Evolutionary conservation across 2,329 filamentous ascomycete species (phyloP), one percentile per base, ranked within the genome.

Genomic region (Apiospora sp.): DNA sequence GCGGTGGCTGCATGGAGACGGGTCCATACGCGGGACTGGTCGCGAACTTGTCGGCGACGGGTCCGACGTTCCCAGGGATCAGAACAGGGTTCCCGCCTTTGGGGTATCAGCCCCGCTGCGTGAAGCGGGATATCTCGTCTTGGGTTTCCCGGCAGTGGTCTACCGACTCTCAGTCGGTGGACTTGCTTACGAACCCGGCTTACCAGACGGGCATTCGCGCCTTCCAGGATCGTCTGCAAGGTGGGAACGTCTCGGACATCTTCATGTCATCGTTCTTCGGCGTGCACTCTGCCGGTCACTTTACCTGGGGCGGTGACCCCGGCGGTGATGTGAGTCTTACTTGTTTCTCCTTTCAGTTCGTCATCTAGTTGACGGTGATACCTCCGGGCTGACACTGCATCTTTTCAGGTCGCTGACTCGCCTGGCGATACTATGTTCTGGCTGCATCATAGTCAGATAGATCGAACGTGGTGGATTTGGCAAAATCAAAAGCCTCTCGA

Each of bases 271-370:
- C 43, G 3, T 72, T 67, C 7, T 72, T 76, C 64, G 76, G 76
- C n/a, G 54, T 83, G 41, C 82, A 83, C 58, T 79, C 78, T 0
- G 78, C 76, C 67, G 81, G 80, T 0, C 82, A 83, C 71, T 83
- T 82, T 71, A 81, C 80, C n/a, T 78, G 82, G 41, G 81, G 80
- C 6, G 82, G 81, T 14, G 79, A 79, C n/a, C 82, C 82, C 19
- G 81, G 78, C 48, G 79, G 76, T 75, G 75, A 75, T 73, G 70
- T 61, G 19, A 22, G 27, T 48, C n/a, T 41, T 3, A 2, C 19
- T 6, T 22, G 46, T 5, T 14, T 49, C 43, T 46, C 10, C 37
- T 61, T 5, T 16, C 43, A 46, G 1, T 48, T 30, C 27, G 71
- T 14, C 51, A 43, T 49, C 61, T 70, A 54, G 61, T 68, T 14